phyloP scores from a whole-genome alignment of 306 rosid genomes.

The Begonia peltatifolia region DNA sequence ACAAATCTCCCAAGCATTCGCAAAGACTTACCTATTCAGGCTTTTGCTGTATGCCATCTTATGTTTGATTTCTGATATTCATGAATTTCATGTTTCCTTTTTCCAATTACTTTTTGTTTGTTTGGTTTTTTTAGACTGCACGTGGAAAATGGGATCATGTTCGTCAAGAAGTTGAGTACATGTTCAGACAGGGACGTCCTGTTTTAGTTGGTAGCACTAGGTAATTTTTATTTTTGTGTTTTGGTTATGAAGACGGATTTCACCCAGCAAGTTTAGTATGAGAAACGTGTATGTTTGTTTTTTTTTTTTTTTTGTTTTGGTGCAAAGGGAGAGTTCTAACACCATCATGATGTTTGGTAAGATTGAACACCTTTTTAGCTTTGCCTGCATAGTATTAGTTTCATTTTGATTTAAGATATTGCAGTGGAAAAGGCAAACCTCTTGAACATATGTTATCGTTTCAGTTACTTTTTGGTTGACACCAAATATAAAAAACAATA shows the following conservation, averaged over 20 bases:
- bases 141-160: conserved; percentile 93
- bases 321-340: no score
- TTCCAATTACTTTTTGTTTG: conserved; percentile 13
- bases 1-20: conserved; percentile 86
- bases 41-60: conserved; percentile 69
- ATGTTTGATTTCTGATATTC: conserved; percentile 3
- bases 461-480: no score
- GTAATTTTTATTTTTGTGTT: conserved; percentile 18
- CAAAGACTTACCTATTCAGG: conserved; percentile 89
- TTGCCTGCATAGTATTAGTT: no score
- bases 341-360: no score
- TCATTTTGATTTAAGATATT: no score
- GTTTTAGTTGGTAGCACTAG: conserved; percentile 96
- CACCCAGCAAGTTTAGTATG: no score
- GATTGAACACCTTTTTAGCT: no score
- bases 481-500: no score
- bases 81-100: conserved; percentile 4
- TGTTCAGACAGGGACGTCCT: conserved; percentile 88
- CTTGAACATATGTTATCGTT: no score
- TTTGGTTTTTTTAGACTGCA: conserved; percentile 47
- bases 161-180: conserved; percentile 78
- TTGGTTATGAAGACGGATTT: background rate
- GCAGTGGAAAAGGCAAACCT: no score
- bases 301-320: no score
- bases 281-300: no score